Conservation (phyloP, 371 early-diverging fungal species). For the Mucor velutinosus region DNA sequence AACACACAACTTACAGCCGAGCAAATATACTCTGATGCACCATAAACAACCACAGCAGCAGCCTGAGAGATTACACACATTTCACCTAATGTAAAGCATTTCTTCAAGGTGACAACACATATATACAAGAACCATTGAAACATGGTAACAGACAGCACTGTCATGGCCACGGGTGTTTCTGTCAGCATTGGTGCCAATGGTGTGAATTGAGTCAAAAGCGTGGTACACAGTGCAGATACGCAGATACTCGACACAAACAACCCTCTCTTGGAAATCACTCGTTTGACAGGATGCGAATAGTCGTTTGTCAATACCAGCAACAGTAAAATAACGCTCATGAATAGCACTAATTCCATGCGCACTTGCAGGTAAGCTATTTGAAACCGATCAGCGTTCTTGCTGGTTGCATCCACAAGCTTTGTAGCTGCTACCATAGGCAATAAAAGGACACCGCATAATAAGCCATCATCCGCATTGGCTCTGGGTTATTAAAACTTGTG, state of each 20-base stretch:
- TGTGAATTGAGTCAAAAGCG: conserved; percentile 24
- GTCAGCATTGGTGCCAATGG: conserved; percentile 32
- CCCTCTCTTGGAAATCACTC: conserved; percentile 42
- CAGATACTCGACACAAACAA: conserved; percentile 39
- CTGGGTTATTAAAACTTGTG: conserved; percentile 12
- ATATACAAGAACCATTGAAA: conserved; percentile 52
- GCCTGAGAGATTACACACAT: conserved; percentile 67
- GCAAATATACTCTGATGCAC: conserved; percentile 37
- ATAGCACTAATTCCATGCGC: conserved; percentile 35
- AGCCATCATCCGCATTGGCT: conserved; percentile 50
- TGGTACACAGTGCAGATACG: conserved; percentile 35
- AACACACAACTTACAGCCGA: conserved; percentile 19
- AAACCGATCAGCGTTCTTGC: conserved; percentile 11
- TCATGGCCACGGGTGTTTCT: conserved; percentile 27
- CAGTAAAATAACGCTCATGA: conserved; percentile 37
- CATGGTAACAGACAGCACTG: conserved; percentile 29
- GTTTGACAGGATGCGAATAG: conserved; percentile 36
- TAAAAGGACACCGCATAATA: conserved; percentile 42
- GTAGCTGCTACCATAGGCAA: conserved; percentile 47
- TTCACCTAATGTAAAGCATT: conserved; percentile 73
- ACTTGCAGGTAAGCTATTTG: conserved; percentile 32
- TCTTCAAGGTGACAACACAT: conserved; percentile 43
- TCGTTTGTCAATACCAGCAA: conserved; percentile 30
- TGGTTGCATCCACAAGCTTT: conserved; percentile 32
- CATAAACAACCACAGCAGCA: conserved; percentile 52